Conservation (phyloP, 2,329 filamentous ascomycete species). For the Fusarium bactridioides region DNA sequence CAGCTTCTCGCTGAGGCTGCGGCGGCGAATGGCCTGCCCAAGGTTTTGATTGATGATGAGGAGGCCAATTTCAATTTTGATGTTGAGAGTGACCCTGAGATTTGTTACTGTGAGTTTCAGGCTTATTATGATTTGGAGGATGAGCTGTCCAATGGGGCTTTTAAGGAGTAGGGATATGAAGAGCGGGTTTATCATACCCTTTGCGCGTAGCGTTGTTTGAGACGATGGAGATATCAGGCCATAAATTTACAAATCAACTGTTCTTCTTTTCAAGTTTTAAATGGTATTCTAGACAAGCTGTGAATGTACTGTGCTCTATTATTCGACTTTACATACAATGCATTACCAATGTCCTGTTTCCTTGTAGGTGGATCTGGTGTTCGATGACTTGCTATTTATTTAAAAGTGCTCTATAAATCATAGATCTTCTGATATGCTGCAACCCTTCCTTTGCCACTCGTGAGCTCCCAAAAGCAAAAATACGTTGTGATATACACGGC, state of each 20-base stretch:
- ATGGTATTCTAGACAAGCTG: rapidly evolving
- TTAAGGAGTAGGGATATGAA: constrained; percentile 27
- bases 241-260: background rate
- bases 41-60: constrained; percentile 51
- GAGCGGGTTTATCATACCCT: rapidly evolving
- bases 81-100: constrained; percentile 39
- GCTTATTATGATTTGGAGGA: constrained; percentile 41
- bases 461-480: background rate
- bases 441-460: background rate
- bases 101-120: constrained; percentile 41
- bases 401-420: rapidly evolving
- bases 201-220: background rate
- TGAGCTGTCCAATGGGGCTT: constrained; percentile 31
- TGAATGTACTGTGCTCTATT: background rate
- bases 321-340: background rate
- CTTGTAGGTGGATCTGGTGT: rapidly evolving
- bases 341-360: background rate
- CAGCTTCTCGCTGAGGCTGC: constrained; percentile 43
- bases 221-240: background rate
- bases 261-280: rapidly evolving
- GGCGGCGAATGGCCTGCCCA: constrained; percentile 42
- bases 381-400: background rate
- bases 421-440: rapidly evolving
- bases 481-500: rapidly evolving
- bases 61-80: constrained; percentile 50